These are phyloP conservation scores for Trametes villosa DNA, from an alignment of 768 basidiomycete genomes.

Conservation along the genomic window DNA sequence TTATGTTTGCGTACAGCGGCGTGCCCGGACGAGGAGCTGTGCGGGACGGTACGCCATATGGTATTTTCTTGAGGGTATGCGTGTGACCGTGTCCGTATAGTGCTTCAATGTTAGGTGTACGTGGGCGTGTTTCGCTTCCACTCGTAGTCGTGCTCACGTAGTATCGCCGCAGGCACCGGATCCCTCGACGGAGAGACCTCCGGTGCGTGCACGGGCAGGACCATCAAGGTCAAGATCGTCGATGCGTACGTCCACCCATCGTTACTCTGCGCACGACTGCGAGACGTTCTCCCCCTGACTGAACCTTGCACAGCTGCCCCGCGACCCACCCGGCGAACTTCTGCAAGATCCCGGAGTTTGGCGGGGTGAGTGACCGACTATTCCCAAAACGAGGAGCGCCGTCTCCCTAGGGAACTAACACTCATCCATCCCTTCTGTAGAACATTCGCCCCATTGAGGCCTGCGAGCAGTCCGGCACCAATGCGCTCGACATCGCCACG, in stretches of 20 bases:
- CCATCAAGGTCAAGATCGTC: slow-evolving; percentile 41
- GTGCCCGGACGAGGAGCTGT: slow-evolving; percentile 28
- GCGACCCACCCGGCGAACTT: slow-evolving; percentile 42
- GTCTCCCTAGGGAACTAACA: too few species aligned
- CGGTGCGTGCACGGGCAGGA: slow-evolving; percentile 35
- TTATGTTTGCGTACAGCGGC: too few species aligned
- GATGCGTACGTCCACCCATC: slow-evolving; percentile 30
- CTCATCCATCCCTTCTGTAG: slow-evolving; percentile 13
- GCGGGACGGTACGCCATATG: slow-evolving; percentile 17
- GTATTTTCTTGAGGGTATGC: neutral
- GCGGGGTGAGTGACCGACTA: slow-evolving; percentile 28
- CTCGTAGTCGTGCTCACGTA: neutral
- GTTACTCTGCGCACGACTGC: neutral
- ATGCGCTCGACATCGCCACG: slow-evolving; percentile 40
- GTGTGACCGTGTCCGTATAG: slow-evolving; percentile 14
- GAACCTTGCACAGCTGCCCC: slow-evolving; percentile 29
- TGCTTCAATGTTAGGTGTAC: slow-evolving; percentile 38
- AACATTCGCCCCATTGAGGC: slow-evolving; percentile 35
- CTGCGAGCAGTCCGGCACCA: slow-evolving; percentile 37
- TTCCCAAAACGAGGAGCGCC: too few species aligned
- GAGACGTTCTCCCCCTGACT: neutral
- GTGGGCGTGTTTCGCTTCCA: neutral
- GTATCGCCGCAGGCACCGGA: slow-evolving; percentile 23
- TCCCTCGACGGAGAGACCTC: slow-evolving; percentile 35
- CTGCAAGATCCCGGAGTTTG: slow-evolving; percentile 38